These are phyloP conservation scores for Rubroboletus pulcherrimus DNA, from an alignment of 768 basidiomycete species.

Conservation along the genomic window DNA sequence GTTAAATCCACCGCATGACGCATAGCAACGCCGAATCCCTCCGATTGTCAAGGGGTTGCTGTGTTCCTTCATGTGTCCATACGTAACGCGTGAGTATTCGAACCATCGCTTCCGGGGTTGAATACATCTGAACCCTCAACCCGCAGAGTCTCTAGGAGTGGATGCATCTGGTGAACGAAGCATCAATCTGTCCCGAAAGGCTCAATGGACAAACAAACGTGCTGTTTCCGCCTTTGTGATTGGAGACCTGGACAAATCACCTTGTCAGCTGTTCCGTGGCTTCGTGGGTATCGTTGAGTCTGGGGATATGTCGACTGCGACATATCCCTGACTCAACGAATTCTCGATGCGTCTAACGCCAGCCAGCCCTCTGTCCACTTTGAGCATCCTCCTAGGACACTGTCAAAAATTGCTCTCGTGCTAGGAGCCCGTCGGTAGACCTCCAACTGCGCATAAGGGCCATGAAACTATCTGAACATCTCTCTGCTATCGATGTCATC, in stretches of 20 bases:
- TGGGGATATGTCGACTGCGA: background rate
- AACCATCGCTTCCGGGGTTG: background rate
- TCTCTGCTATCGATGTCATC: background rate
- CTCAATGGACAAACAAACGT: background rate
- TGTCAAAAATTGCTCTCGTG: background rate
- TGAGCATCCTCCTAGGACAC: background rate
- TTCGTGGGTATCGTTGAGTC: background rate
- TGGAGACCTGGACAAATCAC: too few species aligned
- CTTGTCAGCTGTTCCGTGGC: background rate
- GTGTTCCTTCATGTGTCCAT: background rate
- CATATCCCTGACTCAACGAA: background rate
- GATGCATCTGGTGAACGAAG: background rate
- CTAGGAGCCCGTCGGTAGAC: background rate
- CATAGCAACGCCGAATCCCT: background rate
- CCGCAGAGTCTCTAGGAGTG: background rate
- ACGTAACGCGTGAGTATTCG: too few species aligned
- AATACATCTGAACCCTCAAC: background rate
- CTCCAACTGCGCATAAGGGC: background rate
- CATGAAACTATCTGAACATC: background rate
- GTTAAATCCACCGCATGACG: background rate
- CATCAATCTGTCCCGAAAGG: background rate
- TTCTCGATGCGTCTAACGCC: background rate
- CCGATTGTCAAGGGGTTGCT: background rate
- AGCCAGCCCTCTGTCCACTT: background rate
- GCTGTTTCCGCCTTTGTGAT: background rate